These are phyloP conservation scores for Neophaeococcomyces mojaviensis DNA, from an alignment of 2,329 filamentous ascomycete genomes.

Conservation along the genomic window DNA sequence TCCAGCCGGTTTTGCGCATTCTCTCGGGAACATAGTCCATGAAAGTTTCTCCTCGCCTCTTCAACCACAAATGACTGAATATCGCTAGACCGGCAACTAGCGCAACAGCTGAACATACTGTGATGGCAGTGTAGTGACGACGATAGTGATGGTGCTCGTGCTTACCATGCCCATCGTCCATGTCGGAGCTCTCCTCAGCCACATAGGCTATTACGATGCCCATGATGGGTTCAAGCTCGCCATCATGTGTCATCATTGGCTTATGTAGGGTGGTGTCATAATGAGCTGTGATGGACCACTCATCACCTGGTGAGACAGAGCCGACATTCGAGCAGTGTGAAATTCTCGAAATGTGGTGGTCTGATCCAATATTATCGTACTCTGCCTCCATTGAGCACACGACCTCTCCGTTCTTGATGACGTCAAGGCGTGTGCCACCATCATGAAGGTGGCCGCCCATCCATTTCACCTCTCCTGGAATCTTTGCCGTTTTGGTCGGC, in stretches of 20 bases:
- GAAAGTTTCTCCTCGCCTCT: too few species aligned
- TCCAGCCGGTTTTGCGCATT: too few species aligned
- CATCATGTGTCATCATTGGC: constrained; percentile 10
- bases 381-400: constrained; percentile 6
- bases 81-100: too few species aligned
- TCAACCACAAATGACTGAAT: too few species aligned
- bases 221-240: constrained; percentile 13
- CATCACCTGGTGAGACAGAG: constrained; percentile 1
- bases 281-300: constrained; percentile 9
- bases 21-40: too few species aligned
- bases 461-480: constrained; percentile 6
- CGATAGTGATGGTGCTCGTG: too few species aligned
- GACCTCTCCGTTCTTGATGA: constrained; percentile 9
- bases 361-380: constrained; percentile 4
- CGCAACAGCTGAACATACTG: too few species aligned
- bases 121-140: too few species aligned
- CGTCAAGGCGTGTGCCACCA: constrained; percentile 11
- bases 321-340: constrained; percentile 1
- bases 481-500: not conserved
- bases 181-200: not conserved
- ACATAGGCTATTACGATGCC: constrained; percentile 13
- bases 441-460: constrained; percentile 12
- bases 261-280: constrained; percentile 11
- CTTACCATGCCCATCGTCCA: too few species aligned
- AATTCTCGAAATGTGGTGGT: constrained; percentile 11